These are phyloP conservation scores for Talaromyces marneffei DNA, from an alignment of 2,329 filamentous ascomycete species.

Conservation along the genomic window DNA sequence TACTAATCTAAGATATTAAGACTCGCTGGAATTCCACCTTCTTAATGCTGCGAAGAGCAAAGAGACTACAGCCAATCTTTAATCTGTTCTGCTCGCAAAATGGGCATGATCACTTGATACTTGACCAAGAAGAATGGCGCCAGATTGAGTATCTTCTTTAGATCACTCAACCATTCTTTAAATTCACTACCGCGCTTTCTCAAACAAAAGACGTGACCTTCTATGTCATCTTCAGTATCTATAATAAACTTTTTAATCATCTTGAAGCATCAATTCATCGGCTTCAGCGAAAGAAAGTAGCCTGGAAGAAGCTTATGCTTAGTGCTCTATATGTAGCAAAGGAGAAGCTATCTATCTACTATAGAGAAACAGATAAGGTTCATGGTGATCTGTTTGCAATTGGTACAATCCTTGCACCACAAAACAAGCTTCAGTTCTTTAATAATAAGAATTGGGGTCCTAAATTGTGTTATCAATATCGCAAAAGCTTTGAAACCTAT, in stretches of 20 bases:
- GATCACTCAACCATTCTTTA: slow-evolving; percentile 21
- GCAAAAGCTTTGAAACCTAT: slow-evolving; percentile 7
- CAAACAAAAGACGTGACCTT: slow-evolving; percentile 17
- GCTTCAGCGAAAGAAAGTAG: slow-evolving; percentile 14
- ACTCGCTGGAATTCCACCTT: slow-evolving; percentile 18
- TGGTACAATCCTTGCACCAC: slow-evolving; percentile 14
- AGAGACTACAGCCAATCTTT: slow-evolving; percentile 4
- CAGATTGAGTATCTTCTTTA: slow-evolving; percentile 19
- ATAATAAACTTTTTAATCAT: slow-evolving; percentile 12
- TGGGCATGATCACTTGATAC: slow-evolving; percentile 4
- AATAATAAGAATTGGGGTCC: slow-evolving; percentile 13
- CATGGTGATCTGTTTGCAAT: slow-evolving; percentile 16
- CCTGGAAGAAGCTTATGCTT: slow-evolving; percentile 16
- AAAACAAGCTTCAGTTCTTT: slow-evolving; percentile 19
- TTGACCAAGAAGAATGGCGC: slow-evolving; percentile 14
- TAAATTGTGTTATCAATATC: slow-evolving; percentile 2
- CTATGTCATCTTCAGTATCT: slow-evolving; percentile 18
- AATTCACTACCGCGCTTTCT: slow-evolving; percentile 14
- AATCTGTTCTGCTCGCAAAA: neutral
- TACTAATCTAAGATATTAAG: slow-evolving; percentile 16
- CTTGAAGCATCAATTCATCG: neutral
- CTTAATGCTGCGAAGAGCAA: slow-evolving; percentile 17
- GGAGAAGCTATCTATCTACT: slow-evolving; percentile 17
- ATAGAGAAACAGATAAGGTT: slow-evolving; percentile 13
- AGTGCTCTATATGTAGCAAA: neutral